These are phyloP conservation scores for Simplicillium sp. DNA, from an alignment of 2,329 filamentous ascomycete genomes.

Conservation along the genomic window DNA sequence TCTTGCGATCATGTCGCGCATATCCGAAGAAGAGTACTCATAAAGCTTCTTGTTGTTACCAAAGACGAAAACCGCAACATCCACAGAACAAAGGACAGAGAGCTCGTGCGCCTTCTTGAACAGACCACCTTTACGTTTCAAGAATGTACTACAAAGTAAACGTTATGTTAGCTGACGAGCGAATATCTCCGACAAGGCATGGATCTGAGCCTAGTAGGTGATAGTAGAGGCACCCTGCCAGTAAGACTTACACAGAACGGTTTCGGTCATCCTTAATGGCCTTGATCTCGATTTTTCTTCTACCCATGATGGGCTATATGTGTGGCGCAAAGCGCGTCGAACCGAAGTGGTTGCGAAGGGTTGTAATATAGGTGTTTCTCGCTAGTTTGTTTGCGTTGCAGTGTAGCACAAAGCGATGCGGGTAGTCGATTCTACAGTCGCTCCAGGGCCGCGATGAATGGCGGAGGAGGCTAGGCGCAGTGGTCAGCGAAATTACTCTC, in stretches of 20 bases:
- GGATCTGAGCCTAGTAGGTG: neutral
- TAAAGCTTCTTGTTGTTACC: constrained; percentile 98
- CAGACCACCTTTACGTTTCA: constrained; percentile 95
- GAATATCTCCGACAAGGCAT: neutral
- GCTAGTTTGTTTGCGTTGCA: no score
- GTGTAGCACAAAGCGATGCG: no score
- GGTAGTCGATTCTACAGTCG: no score
- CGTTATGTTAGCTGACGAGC: constrained; percentile 3
- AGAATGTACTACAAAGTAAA: constrained; percentile 62
- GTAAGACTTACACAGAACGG: constrained; percentile 78
- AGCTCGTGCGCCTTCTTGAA: constrained; percentile 99
- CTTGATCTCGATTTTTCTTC: constrained; percentile 99
- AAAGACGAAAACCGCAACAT: constrained; percentile 97
- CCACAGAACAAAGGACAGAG: constrained; percentile 93
- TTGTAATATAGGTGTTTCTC: no score
- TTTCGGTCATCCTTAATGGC: constrained; percentile 98
- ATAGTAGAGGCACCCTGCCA: neutral
- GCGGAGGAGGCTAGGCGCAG: no score
- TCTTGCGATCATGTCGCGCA: constrained; percentile 78
- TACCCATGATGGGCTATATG: constrained; percentile 57
- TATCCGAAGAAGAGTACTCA: constrained; percentile 91
- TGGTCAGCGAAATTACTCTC: no score
- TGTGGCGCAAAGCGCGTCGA: neutral
- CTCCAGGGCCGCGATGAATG: no score
- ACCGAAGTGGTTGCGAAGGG: no score